Percentiles rank a stretch among this genome's conserved stretches.
Conservation (phyloP, 2,329 filamentous ascomycete species). For the Clonostachys sp. region DNA sequence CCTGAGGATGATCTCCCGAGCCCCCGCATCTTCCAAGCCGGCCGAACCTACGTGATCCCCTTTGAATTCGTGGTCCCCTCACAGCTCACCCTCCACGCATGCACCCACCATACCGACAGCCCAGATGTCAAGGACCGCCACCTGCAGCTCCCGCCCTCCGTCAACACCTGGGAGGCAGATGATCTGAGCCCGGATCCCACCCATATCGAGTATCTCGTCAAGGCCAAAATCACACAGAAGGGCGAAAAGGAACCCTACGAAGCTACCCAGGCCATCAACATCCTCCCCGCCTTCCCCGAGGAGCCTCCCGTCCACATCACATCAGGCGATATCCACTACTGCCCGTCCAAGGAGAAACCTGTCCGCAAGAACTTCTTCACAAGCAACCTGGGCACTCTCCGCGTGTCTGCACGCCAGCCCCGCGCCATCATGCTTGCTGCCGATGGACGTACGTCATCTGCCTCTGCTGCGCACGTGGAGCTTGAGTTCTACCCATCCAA, state of each 20-base stretch:
- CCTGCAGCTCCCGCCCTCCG: conserved; percentile 45
- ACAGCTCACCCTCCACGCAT: conserved; percentile 53
- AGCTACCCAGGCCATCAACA: conserved; percentile 32
- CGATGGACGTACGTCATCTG: conserved; percentile 37
- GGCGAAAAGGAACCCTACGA: conserved; percentile 27
- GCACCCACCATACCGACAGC: conserved; percentile 41
- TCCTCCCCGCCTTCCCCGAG: conserved; percentile 45
- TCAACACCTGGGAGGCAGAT: conserved; percentile 47
- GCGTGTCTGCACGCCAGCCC: conserved; percentile 38
- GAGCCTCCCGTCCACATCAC: conserved; percentile 46
- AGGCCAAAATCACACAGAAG: conserved; percentile 36
- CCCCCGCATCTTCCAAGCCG: conserved; percentile 40
- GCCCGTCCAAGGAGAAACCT: conserved; percentile 43
- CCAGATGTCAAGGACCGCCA: conserved; percentile 45
- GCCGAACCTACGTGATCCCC: conserved; percentile 43
- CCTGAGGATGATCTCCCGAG: conserved; percentile 36
- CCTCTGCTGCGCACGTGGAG: conserved; percentile 36
- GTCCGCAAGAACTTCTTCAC: conserved; percentile 49
- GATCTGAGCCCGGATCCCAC: conserved; percentile 52
- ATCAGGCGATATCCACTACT: conserved; percentile 41
- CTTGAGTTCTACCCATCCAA: conserved; percentile 42
- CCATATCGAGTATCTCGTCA: conserved; percentile 46
- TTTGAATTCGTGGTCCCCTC: conserved; percentile 56
- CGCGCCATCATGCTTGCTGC: conserved; percentile 41
- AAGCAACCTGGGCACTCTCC: conserved; percentile 43